Base-by-base conservation (phyloP, 345 rosid species). In the Linum tenue region DNA sequence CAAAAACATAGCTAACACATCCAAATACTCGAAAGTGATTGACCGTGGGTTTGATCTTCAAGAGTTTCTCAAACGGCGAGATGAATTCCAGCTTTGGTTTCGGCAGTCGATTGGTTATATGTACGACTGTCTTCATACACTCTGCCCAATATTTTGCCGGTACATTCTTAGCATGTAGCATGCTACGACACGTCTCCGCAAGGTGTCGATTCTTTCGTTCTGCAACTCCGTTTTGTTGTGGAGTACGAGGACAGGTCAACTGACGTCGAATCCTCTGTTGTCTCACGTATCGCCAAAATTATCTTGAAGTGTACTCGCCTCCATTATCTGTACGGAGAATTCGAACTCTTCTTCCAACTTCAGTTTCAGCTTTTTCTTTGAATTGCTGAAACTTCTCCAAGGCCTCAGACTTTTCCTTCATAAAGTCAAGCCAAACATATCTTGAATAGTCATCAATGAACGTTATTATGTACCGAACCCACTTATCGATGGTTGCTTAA, bases 171-270 rank as follows among this genome's bases (percentile, higher is more conserved):
- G 35, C 16, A 7, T 16, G 37, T 7, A 51, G 11, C 55, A 39
- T 66, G 31, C 62, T 56, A 9, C 55, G 10, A 5, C 62, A 56
- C 5, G n/a, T 56, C 4, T 66, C 14, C 22, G 17, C 55, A n/a
- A 56, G 7, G 48, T 66, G 69, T 1, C 31, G 8, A 31, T 66
- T 66, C 22, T 66, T 66, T 40, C 63, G 17, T 35, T 57, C 2
- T 0, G 2, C 22, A 3, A 66, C 31, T 0, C 31, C 31, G 56
- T 57, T 66, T 16, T 66, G 6, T 22, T 41, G 55, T 7, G 62
- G 61, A 0, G 61, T 66, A 5, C 10, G 15, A 4, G 3, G 15
- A 51, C 37, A 64, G 5, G 67, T 3, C 8, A 64, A 31, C 11
- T 37, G 37, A 4, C 42, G 9, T 8, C 10, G 38, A n/a, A 64